A percentile compares a stretch with the other conserved stretches of the same genome.
These are phyloP conservation scores for Amaranthus hypochondriacus DNA, from an alignment of 148 eudicot genomes.

Conservation along the genomic window DNA sequence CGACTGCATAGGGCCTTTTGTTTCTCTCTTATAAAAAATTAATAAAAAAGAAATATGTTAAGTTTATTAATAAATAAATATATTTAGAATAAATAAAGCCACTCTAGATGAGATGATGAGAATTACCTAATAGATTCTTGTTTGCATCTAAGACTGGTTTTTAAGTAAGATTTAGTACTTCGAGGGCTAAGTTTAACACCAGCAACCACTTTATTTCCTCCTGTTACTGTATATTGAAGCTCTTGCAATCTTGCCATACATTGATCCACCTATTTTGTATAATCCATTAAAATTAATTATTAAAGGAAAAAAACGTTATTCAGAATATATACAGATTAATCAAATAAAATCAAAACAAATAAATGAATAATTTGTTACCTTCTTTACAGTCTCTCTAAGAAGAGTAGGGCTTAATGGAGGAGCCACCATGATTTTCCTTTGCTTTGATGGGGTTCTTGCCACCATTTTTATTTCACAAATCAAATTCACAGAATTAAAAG, in stretches of 20 bases:
- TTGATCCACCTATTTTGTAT: constrained; percentile 57
- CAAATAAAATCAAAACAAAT: not conserved
- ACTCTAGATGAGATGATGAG: too few relatives aligned
- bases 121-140: constrained; percentile 67
- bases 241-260: constrained; percentile 92
- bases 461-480: constrained; percentile 46
- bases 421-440: constrained; percentile 46
- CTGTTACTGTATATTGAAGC: constrained; percentile 75
- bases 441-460: constrained; percentile 82
- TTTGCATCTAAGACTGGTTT: constrained; percentile 68
- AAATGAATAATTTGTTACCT: constrained; percentile 39
- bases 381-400: constrained; percentile 63
- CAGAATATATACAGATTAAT: not conserved
- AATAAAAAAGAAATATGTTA: too few relatives aligned
- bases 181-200: constrained; percentile 69
- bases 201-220: constrained; percentile 58
- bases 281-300: not conserved
- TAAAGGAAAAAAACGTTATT: not conserved
- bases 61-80: too few relatives aligned
- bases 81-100: too few relatives aligned
- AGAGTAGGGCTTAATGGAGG: constrained; percentile 73
- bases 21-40: too few relatives aligned
- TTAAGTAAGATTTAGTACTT: constrained; percentile 54
- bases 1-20: too few relatives aligned
- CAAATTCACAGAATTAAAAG: not conserved